Base-by-base conservation (phyloP, 2,329 filamentous ascomycete species). In the Apiospora koreana region DNA sequence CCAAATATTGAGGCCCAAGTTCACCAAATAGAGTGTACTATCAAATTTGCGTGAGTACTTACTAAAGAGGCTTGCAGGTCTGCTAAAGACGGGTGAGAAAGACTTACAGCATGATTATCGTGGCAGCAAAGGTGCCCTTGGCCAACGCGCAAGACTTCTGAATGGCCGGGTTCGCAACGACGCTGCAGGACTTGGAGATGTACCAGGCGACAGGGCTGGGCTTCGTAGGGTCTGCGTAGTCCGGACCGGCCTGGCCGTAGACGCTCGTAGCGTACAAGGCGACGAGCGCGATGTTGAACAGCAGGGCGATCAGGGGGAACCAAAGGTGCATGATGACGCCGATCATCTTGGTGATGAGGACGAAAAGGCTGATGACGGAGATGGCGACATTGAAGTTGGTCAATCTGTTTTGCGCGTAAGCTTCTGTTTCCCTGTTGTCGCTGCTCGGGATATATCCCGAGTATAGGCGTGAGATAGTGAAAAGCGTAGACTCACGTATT, bases 331-430 rank as follows among this genome's bases (percentile, higher is more conserved):
- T 89, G 76, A 93, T 89, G 81, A 88, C 91, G 76, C 88, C 85
- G 72, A 92, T 88, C 73, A 88, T 85, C 83, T 94, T 94, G 79
- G 86, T 84, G 62, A 95, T 86, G 72, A 94, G 87, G 78, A 94
- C 86, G 83, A 95, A 95, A 79, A 93, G 91, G 70, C 89, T 91
- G 69, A 94, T 84, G 74, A 95, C 87, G 46, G 92, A 92, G 74
- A 94, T 91, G 77, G 91, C 91, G 74, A 94, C 89, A 77, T 95
- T 94, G 82, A 88, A 94, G 75, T 91, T 85, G 65, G 93, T 94
- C 72, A 94, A 84, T 69, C 93, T 95, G 77, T 5, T 12, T 46
- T 6, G 9, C 16, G 65, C 9, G 65, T 67, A 23, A 67, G 28
- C 21, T 67, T 16, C 8, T 23, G 28, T 7, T 62, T 21, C 31